Percentiles rank a stretch among this genome's conserved stretches.
phyloP scores from a whole-genome alignment of 768 basidiomycete species.

The Leccinum subgranulosum region DNA sequence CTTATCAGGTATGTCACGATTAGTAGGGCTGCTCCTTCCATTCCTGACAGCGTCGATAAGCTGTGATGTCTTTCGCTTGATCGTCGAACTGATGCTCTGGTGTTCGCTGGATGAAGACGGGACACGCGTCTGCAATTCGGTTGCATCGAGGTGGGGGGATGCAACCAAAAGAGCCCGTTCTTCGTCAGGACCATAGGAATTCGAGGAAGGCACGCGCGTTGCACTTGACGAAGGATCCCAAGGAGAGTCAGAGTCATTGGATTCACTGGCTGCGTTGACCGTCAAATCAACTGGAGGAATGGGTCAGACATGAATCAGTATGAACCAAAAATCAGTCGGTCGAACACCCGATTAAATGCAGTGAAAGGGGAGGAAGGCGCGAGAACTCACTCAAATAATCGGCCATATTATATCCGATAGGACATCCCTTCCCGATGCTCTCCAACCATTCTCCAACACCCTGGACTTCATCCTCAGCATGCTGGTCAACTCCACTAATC shows the following conservation, averaged over 20 bases:
- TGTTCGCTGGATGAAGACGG: conserved; percentile 29
- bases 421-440: conserved; percentile 78
- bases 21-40: conserved; percentile 29
- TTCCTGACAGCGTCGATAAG: conserved; percentile 55
- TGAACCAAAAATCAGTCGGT: background rate
- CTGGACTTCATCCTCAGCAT: conserved; percentile 17
- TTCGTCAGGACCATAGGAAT: conserved; percentile 56
- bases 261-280: conserved; percentile 49
- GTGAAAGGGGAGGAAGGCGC: background rate
- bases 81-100: conserved; percentile 46
- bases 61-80: conserved; percentile 74
- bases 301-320: background rate
- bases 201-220: conserved; percentile 34
- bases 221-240: conserved; percentile 23
- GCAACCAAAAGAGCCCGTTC: conserved; percentile 58
- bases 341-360: background rate
- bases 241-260: conserved; percentile 31
- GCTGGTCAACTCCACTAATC: conserved; percentile 4
- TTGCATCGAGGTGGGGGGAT: conserved; percentile 43
- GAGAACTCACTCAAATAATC: conserved; percentile 82
- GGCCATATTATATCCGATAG: conserved; percentile 93
- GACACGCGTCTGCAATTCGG: conserved; percentile 46
- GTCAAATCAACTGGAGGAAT: conserved; percentile 62
- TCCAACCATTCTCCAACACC: conserved; percentile 62
- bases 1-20: conserved; percentile 46